phyloP scores from a whole-genome alignment of 2,329 filamentous ascomycete species.

The Graphium sp. region DNA sequence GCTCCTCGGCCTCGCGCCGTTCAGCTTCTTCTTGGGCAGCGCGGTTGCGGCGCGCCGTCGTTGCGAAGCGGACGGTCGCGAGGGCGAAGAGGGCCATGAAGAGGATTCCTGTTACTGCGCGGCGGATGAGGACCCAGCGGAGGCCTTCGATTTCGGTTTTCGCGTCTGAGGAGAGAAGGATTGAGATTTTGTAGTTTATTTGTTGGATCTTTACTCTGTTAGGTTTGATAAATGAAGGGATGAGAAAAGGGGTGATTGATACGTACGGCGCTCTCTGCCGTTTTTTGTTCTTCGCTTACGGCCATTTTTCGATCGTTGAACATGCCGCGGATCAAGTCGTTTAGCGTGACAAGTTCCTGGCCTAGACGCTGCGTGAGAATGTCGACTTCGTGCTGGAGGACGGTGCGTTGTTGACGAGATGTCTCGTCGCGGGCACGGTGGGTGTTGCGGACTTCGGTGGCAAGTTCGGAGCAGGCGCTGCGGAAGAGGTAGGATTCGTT shows the following conservation, averaged over 20 bases:
- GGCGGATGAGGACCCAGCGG: slow-evolving; percentile 63
- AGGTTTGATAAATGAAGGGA: slow-evolving; percentile 4
- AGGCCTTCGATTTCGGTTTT: slow-evolving; percentile 85
- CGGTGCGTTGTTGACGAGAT: slow-evolving; percentile 66
- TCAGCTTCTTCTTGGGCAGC: slow-evolving; percentile 26
- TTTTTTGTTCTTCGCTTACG: slow-evolving; percentile 73
- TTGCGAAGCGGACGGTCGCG: slow-evolving; percentile 40
- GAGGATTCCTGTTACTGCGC: slow-evolving; percentile 46
- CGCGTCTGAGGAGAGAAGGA: slow-evolving; percentile 73
- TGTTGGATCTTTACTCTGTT: slow-evolving; percentile 54
- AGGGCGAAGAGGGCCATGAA: slow-evolving; percentile 49
- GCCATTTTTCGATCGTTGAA: slow-evolving; percentile 94
- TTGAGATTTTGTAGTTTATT: slow-evolving; percentile 91
- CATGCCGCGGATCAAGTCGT: slow-evolving; percentile 85
- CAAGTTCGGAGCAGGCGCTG: slow-evolving; percentile 82
- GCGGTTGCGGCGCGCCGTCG: slow-evolving; percentile 33
- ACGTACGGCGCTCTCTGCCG: slow-evolving; percentile 61
- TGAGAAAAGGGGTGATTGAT: not conserved
- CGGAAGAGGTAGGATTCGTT: slow-evolving; percentile 88
- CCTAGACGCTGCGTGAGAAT: slow-evolving; percentile 71
- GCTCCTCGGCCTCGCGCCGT: slow-evolving; percentile 23
- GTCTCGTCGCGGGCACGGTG: slow-evolving; percentile 63
- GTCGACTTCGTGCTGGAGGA: slow-evolving; percentile 89
- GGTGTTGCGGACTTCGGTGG: slow-evolving; percentile 69
- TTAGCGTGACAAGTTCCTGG: slow-evolving; percentile 67